Evolutionary conservation across 768 basidiomycete species (phyloP).

Genomic region (Lanmaoa pseudosensibilis): DNA sequence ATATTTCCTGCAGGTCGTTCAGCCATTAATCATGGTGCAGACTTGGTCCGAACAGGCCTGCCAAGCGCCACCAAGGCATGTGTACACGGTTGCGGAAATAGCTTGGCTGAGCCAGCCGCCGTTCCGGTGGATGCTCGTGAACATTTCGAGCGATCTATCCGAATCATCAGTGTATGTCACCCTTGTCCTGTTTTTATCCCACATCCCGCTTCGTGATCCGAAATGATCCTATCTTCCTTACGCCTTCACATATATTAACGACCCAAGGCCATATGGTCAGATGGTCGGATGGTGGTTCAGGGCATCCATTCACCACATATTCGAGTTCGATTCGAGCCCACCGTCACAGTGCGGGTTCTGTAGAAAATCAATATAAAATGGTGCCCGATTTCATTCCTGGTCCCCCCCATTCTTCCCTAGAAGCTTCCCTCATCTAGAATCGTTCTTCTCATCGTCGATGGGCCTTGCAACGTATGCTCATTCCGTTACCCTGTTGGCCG

Average conservation of each 20-base stretch:
- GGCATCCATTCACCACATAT: neutral
- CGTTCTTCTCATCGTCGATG: neutral
- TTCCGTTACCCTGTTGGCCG: slow-evolving; percentile 26
- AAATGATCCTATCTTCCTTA: no score
- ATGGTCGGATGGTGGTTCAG: neutral
- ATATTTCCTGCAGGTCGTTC: no score
- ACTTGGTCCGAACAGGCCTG: no score
- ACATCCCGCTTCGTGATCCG: neutral
- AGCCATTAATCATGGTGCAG: no score
- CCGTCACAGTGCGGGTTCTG: neutral
- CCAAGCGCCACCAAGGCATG: no score
- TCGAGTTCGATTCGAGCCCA: neutral
- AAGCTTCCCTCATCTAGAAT: neutral
- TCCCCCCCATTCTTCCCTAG: neutral
- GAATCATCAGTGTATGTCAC: no score
- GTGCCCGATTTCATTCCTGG: neutral
- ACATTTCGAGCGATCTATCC: no score
- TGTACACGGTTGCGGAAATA: neutral
- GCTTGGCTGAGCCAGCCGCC: no score
- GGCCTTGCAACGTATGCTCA: slow-evolving; percentile 21
- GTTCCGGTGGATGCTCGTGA: no score
- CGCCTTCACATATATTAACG: neutral
- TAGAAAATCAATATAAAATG: slow-evolving; percentile 10
- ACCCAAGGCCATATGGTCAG: no score
- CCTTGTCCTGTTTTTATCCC: neutral